phyloP scores from a whole-genome alignment of 805 yeast genomes.

The Candida loeiensis region DNA sequence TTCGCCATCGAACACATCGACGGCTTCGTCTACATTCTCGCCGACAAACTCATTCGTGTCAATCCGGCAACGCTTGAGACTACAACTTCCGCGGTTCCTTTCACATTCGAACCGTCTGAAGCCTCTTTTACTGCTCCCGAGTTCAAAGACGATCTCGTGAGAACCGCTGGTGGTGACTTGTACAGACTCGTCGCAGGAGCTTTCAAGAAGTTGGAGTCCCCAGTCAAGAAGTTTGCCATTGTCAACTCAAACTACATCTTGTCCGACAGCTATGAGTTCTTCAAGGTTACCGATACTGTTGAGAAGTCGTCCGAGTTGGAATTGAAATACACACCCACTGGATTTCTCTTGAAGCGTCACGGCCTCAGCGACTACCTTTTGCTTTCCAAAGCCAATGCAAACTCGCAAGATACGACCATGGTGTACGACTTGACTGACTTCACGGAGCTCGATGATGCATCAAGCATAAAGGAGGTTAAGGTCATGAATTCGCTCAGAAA shows the following conservation, averaged over 20 bases:
- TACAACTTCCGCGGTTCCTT: slow-evolving; percentile 9
- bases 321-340: not conserved
- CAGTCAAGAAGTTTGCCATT: slow-evolving; percentile 4
- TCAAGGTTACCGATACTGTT: slow-evolving; percentile 5
- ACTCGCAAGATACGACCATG: too few relatives aligned
- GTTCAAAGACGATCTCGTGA: slow-evolving; percentile 13
- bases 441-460: slow-evolving; percentile 14
- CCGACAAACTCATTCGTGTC: slow-evolving; percentile 9
- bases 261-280: slow-evolving; percentile 5
- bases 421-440: slow-evolving; percentile 23
- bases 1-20: slow-evolving; percentile 10
- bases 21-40: slow-evolving; percentile 15
- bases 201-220: not conserved
- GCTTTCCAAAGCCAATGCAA: slow-evolving; percentile 3
- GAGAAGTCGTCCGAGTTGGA: slow-evolving; percentile 2
- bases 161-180: slow-evolving; percentile 7
- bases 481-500: slow-evolving; percentile 1
- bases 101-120: too few relatives aligned
- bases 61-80: slow-evolving; percentile 5
- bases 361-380: slow-evolving; percentile 12
- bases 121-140: slow-evolving; percentile 2
- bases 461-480: slow-evolving; percentile 16
- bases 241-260: slow-evolving; percentile 10
- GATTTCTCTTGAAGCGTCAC: slow-evolving; percentile 2
- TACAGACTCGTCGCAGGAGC: slow-evolving; percentile 7